Conservation (phyloP, 2,329 filamentous ascomycete species). For the Periconia sp. region DNA sequence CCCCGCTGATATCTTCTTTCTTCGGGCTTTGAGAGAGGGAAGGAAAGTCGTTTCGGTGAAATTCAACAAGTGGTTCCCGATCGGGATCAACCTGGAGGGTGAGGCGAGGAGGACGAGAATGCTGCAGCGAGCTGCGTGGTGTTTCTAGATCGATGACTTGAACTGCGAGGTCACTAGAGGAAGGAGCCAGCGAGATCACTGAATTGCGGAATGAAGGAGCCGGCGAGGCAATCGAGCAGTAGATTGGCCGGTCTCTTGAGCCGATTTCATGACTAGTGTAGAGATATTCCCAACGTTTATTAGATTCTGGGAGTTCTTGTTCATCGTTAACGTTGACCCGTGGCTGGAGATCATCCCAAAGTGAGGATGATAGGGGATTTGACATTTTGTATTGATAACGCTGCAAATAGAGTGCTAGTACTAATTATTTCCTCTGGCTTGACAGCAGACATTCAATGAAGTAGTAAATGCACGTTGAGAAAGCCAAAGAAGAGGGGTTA, state of each 20-base stretch:
- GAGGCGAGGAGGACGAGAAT: constrained; percentile 3
- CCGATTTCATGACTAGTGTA: too few relatives aligned
- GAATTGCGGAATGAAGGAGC: constrained; percentile 4
- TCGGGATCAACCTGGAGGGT: constrained; percentile 1
- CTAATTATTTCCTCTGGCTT: too few relatives aligned
- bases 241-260: constrained; percentile 11
- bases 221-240: constrained; percentile 11
- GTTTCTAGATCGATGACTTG: constrained; percentile 10
- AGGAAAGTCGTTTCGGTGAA: constrained; percentile 9
- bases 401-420: too few relatives aligned
- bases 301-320: too few relatives aligned
- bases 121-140: neutral
- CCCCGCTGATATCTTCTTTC: neutral
- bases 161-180: constrained; percentile 3
- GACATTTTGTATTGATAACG: too few relatives aligned
- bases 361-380: too few relatives aligned
- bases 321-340: too few relatives aligned
- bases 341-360: too few relatives aligned
- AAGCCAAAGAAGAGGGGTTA: too few relatives aligned
- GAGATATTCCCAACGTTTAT: too few relatives aligned
- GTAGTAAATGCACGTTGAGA: too few relatives aligned
- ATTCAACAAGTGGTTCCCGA: constrained; percentile 6
- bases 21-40: constrained; percentile 1
- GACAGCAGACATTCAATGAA: too few relatives aligned
- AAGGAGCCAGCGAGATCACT: neutral